Evolutionary conservation across 495 filamentous ascomycete genomes (phyloP).

Genomic region (Penicillium nucicola): DNA sequence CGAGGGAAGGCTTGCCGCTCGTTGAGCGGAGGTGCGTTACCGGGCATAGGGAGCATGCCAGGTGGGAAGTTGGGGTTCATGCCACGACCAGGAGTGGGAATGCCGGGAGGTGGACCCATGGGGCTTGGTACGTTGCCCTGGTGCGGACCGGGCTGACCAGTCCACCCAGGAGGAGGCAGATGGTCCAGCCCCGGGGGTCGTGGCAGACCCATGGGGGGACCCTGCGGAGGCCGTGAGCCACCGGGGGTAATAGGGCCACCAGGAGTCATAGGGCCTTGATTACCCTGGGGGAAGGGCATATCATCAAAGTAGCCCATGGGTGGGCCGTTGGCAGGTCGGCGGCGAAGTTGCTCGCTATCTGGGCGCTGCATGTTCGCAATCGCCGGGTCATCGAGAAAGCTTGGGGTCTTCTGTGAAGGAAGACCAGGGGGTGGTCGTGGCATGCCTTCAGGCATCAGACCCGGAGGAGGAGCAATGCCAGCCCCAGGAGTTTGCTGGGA

Average conservation of each 20-base stretch:
- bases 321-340: conserved; percentile 37
- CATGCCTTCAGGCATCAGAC: conserved; percentile 44
- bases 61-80: conserved; percentile 42
- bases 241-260: conserved; percentile 39
- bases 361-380: conserved; percentile 48
- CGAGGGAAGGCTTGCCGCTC: conserved; percentile 42
- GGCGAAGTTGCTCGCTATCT: conserved; percentile 41
- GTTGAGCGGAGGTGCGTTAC: conserved; percentile 30
- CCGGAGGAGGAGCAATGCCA: conserved; percentile 33
- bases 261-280: conserved; percentile 36
- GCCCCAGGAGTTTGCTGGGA: conserved; percentile 32
- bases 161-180: conserved; percentile 43
- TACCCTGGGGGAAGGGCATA: conserved; percentile 34
- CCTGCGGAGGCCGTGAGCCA: conserved; percentile 33
- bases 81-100: conserved; percentile 37
- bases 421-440: conserved; percentile 46
- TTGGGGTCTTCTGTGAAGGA: conserved; percentile 33
- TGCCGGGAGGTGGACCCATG: conserved; percentile 46
- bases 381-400: conserved; percentile 45
- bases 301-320: conserved; percentile 48
- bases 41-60: conserved; percentile 46
- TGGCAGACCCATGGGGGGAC: conserved; percentile 39
- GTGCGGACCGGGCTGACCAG: conserved; percentile 33
- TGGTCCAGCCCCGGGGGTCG: conserved; percentile 50
- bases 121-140: conserved; percentile 39